phyloP scores from a whole-genome alignment of 495 filamentous ascomycete species.

The Staphylotrichum tortipilum region DNA sequence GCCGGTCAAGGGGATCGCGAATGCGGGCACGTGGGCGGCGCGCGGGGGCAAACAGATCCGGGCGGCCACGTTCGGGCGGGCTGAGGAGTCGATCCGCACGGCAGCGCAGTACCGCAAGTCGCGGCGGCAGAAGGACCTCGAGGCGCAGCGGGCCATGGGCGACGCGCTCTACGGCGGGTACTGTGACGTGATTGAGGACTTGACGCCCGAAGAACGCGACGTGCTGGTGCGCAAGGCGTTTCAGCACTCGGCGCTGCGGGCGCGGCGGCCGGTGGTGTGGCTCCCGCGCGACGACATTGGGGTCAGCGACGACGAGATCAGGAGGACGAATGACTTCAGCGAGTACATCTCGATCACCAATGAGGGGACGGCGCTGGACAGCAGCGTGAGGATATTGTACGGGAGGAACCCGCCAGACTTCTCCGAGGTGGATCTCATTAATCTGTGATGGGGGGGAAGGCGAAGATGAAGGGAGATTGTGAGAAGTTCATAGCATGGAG shows the following conservation, averaged over 20 bases:
- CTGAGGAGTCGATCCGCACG: conserved; percentile 28
- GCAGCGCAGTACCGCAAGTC: conserved; percentile 33
- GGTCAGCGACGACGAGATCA: conserved; percentile 84
- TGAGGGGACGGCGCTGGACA: conserved; percentile 78
- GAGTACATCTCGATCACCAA: conserved; percentile 91
- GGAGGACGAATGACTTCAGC: conserved; percentile 64
- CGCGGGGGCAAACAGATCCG: conserved; percentile 34
- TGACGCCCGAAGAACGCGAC: conserved; percentile 86
- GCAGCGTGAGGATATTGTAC: conserved; percentile 78
- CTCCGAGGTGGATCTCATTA: conserved; percentile 81
- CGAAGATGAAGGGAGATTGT: neutral
- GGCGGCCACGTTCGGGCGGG: conserved; percentile 34
- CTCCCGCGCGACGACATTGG: conserved; percentile 88
- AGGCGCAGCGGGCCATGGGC: conserved; percentile 64
- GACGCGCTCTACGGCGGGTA: conserved; percentile 77
- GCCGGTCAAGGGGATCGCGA: conserved; percentile 37
- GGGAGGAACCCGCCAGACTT: conserved; percentile 86
- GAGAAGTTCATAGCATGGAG: neutral
- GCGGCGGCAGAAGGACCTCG: conserved; percentile 43
- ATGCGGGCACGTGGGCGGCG: conserved; percentile 42
- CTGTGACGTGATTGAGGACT: conserved; percentile 86
- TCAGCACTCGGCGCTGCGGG: conserved; percentile 79
- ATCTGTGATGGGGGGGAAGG: conserved; percentile 43
- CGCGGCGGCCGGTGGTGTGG: conserved; percentile 84
- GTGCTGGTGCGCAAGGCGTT: conserved; percentile 80